phyloP scores from a whole-genome alignment of 208 protist genomes.

The Trypanosoma vivax region DNA sequence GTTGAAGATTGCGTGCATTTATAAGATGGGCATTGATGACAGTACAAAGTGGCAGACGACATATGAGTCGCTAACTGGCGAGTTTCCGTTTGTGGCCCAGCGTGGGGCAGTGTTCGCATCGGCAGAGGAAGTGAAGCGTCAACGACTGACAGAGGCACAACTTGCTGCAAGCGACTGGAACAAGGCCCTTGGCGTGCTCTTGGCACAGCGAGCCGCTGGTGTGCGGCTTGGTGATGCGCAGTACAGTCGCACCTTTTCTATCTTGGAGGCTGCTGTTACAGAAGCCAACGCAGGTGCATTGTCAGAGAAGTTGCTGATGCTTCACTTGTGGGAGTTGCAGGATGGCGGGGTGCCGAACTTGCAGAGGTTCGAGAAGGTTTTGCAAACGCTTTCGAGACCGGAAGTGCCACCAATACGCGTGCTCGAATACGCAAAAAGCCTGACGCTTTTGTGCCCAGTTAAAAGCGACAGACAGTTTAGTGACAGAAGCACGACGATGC shows the following conservation, averaged over 20 bases:
- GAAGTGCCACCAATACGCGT: neutral
- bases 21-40: neutral
- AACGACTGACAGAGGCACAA: neutral
- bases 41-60: conserved; percentile 13
- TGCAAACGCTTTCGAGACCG: conserved; percentile 10
- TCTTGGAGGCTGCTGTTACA: conserved; percentile 1
- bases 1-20: conserved; percentile 16
- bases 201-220: conserved; percentile 15
- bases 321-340: conserved; percentile 25
- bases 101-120: conserved; percentile 9
- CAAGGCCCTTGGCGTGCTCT: conserved; percentile 10
- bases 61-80: conserved; percentile 17
- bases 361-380: conserved; percentile 9
- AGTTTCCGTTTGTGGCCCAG: conserved; percentile 4
- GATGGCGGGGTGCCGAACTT: conserved; percentile 18
- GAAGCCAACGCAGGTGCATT: neutral
- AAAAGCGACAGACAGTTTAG: conserved; percentile 6
- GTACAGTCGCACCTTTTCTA: conserved; percentile 14
- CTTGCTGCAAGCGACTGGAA: conserved; percentile 6
- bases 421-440: conserved; percentile 23
- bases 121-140: conserved; percentile 14
- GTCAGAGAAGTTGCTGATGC: conserved; percentile 2
- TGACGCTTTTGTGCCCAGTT: conserved; percentile 20
- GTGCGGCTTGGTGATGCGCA: conserved; percentile 21
- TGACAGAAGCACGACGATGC: neutral